A percentile compares a stretch with the other conserved stretches of the same genome.
Evolutionary conservation across 2,329 filamentous ascomycete species (phyloP).

Genomic region (Fusarium temperatum): DNA sequence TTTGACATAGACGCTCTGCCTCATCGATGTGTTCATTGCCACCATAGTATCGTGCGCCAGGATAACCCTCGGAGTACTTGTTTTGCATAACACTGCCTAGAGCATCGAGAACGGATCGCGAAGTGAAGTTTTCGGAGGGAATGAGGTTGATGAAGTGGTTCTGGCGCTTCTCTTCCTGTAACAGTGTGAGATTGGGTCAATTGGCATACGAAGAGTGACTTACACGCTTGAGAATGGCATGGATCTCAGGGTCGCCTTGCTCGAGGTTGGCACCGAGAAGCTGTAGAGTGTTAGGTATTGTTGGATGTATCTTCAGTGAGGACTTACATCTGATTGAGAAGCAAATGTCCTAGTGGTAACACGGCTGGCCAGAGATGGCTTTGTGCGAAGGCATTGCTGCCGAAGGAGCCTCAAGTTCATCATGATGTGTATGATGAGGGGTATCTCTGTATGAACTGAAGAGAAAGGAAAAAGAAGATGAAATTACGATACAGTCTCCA

Average conservation of each 20-base stretch:
- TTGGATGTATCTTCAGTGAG: not conserved
- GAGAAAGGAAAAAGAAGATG: not conserved
- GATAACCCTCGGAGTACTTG: slow-evolving; percentile 98
- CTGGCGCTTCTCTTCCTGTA: slow-evolving; percentile 88
- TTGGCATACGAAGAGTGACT: slow-evolving; percentile 15
- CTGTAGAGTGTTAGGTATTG: slow-evolving; percentile 54
- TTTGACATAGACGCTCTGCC: slow-evolving; percentile 85
- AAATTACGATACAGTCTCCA: not conserved
- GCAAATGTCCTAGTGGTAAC: slow-evolving; percentile 33
- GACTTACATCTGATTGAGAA: slow-evolving; percentile 36
- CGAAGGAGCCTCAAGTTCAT: slow-evolving; percentile 38
- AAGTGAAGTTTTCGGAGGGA: slow-evolving; percentile 92
- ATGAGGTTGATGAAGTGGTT: slow-evolving; percentile 98
- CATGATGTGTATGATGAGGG: slow-evolving; percentile 28
- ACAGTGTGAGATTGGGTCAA: not conserved
- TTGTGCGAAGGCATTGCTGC: slow-evolving; percentile 37
- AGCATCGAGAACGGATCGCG: slow-evolving; percentile 86
- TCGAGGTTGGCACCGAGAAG: slow-evolving; percentile 79
- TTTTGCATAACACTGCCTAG: slow-evolving; percentile 94
- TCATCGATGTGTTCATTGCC: slow-evolving; percentile 95
- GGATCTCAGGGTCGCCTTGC: slow-evolving; percentile 83
- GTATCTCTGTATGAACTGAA: not conserved
- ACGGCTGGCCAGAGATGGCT: slow-evolving; percentile 34
- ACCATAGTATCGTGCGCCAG: slow-evolving; percentile 92
- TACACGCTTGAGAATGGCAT: slow-evolving; percentile 87